Conservation (phyloP, 805 yeast species). For the Starmerella vaccinii region DNA sequence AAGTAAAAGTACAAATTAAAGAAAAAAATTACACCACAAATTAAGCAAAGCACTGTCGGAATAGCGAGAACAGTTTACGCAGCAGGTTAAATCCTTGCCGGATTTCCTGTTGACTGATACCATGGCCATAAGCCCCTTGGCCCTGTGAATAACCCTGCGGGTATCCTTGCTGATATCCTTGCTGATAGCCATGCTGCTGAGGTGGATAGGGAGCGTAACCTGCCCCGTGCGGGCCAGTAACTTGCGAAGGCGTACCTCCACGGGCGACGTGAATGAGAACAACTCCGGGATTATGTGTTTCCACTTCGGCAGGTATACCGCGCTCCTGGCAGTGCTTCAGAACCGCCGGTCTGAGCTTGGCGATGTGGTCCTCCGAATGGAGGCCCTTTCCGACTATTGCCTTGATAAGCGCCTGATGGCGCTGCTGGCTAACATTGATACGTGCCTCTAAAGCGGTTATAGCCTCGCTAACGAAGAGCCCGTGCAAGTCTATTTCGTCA, state of each 20-base stretch:
- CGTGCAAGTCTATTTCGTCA: constrained; percentile 89
- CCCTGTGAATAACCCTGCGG: constrained; percentile 6
- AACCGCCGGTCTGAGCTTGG: constrained; percentile 83
- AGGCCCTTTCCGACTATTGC: constrained; percentile 91
- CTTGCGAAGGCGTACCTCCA: constrained; percentile 27
- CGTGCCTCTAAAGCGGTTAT: constrained; percentile 63
- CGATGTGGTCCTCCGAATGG: constrained; percentile 71
- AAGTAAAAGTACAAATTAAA: not conserved
- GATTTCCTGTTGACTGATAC: constrained; percentile 4
- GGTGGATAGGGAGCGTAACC: not conserved
- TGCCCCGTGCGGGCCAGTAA: not conserved
- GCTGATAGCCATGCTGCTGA: constrained; percentile 21
- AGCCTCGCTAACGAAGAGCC: constrained; percentile 82
- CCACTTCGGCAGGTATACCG: constrained; percentile 49
- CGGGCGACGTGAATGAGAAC: constrained; percentile 54
- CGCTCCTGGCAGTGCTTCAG: constrained; percentile 65
- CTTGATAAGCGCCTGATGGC: constrained; percentile 28
- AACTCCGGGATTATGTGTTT: constrained; percentile 70
- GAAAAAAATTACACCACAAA: not conserved
- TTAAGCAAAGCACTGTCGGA: constrained; percentile 14
- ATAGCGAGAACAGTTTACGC: constrained; percentile 21
- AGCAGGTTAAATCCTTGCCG: constrained; percentile 15
- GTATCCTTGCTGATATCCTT: constrained; percentile 20
- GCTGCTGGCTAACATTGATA: constrained; percentile 39
- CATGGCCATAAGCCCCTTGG: not conserved